Evolutionary conservation across 2,329 filamentous ascomycete species (phyloP), one percentile per base, ranked within the genome.

Genomic region (Phaeosphaeria sp.): DNA sequence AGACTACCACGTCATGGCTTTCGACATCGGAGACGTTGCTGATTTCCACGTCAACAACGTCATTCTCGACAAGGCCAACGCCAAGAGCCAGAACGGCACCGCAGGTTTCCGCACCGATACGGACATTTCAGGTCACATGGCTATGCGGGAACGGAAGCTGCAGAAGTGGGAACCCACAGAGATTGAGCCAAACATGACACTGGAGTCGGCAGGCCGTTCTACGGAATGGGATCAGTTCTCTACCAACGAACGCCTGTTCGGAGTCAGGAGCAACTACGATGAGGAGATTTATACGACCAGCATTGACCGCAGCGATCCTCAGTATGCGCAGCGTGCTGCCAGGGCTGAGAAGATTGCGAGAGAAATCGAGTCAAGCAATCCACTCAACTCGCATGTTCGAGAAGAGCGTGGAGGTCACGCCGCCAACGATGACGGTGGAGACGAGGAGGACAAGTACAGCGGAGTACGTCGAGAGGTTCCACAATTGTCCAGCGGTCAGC

Each of bases 381-480:
- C 92, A 7, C 84, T 86, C 36, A 97, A 95, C 53, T 81, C 89
- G 4, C 95, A 99, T 73, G 86, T 97, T 56, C 91, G 91, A 3
- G 95, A 98, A 78, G 95, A 99, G 81, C 89, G 93, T 72, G 86
- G 92, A 51, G 82, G 87, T n/a, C 85, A 84, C 13, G 81, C 84
- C 9, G 84, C 86, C 40, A 86, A 90, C 51, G 87, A 88, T 51
- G 88, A 86, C 56, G 77, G 84, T 25, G 78, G 85, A 44, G 92
- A 97, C 64, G 95, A 99, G 78, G 95, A 99, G 80, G 93, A 96
- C 74, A 97, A 95, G 88, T 98, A 98, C 79, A 97, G 93, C 73
- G 94, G 94, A 74, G 95, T 99, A 54, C 89, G 89, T 61, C 89
- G 94, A 63, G 80, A 82, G 54, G 90, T 90, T 68, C 86, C 89